Evolutionary conservation across 495 filamentous ascomycete genomes (phyloP).

Genomic region (Aspergillus affinis): DNA sequence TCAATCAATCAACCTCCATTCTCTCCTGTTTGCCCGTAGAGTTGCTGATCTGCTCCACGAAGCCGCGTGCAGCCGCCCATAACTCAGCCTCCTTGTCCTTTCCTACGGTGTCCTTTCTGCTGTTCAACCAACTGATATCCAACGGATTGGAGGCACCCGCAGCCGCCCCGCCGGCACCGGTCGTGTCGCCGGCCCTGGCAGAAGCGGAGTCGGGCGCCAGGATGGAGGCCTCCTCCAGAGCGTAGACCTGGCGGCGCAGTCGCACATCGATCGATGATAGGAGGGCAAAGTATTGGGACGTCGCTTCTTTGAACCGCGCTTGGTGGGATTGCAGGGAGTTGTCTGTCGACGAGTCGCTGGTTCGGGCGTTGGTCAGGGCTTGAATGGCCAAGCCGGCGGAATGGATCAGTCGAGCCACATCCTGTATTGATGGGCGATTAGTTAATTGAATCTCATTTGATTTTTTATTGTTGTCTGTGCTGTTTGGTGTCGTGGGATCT

Average conservation of each 20-base stretch:
- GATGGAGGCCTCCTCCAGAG: constrained; percentile 74
- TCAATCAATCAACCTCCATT: constrained; percentile 39
- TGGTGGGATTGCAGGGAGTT: constrained; percentile 53
- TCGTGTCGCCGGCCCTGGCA: constrained; percentile 26
- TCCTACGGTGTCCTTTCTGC: constrained; percentile 71
- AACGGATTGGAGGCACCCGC: constrained; percentile 41
- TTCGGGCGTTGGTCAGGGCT: constrained; percentile 58
- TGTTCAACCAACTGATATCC: constrained; percentile 85
- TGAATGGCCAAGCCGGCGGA: constrained; percentile 69
- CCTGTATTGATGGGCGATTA: constrained; percentile 27
- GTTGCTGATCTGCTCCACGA: constrained; percentile 44
- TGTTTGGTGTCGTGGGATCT: not conserved
- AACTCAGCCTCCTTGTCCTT: constrained; percentile 78
- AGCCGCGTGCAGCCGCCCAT: constrained; percentile 59
- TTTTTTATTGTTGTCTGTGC: not conserved
- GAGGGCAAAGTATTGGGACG: constrained; percentile 66
- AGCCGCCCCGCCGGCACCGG: constrained; percentile 21
- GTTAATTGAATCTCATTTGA: constrained; percentile 1
- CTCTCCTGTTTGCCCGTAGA: constrained; percentile 17
- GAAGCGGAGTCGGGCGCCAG: constrained; percentile 46
- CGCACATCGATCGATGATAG: constrained; percentile 68
- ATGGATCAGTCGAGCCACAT: constrained; percentile 61
- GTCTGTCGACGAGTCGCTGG: constrained; percentile 32
- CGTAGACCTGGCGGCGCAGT: constrained; percentile 75
- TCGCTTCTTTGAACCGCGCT: constrained; percentile 58